Evolutionary conservation across 2,329 filamentous ascomycete genomes (phyloP), one percentile per base, ranked within the genome.

Genomic region (Hypomyces rosellus): DNA sequence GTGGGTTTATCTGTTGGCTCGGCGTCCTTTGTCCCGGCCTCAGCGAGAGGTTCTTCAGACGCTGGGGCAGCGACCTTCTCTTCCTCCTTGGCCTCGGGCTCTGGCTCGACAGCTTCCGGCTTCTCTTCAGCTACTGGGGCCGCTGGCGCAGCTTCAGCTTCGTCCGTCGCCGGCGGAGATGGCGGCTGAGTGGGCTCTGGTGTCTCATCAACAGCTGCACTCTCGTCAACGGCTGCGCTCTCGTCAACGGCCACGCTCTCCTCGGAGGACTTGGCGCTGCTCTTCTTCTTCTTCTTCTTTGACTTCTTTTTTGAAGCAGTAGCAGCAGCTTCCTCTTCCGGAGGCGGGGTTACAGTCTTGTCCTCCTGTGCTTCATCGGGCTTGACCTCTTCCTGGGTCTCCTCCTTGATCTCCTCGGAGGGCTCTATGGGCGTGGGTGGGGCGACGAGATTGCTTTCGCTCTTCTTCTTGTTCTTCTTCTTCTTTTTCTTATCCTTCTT

Each of bases 391-490:
- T 39, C 37, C 46, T 52, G 41, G 25, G 25, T 30, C 25, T 45
- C 30, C 11, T 16, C 18, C n/a, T 38, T 25, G 36, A 40, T 12
- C 16, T 47, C 34, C 22, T 45, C 40, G 13, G 38, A 16, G 38
- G 38, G 20, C 38, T 41, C 38, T 41, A 41, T 13, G 5, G 38
- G 38, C 15, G 38, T 41, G 12, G 38, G 38, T 16, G 38, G 50
- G 25, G 43, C 42, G 33, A 42, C 37, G 20, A 40, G 38, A 40
- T 55, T 56, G 18, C 48, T 49, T 34, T 55, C 53, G 42, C 40
- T 52, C 48, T 57, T 61, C 46, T 56, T 61, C 54, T 56, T 59
- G 16, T 47, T 54, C 48, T 57, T 57, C 50, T 57, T 57, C 39
- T 55, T 54, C 50, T 55, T 61, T 40, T 55, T 58, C 43, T 57